Percentiles rank a stretch among this genome's conserved stretches.
Conservation (phyloP, 495 filamentous ascomycete genomes). For the Aspergillus bridgeri region DNA sequence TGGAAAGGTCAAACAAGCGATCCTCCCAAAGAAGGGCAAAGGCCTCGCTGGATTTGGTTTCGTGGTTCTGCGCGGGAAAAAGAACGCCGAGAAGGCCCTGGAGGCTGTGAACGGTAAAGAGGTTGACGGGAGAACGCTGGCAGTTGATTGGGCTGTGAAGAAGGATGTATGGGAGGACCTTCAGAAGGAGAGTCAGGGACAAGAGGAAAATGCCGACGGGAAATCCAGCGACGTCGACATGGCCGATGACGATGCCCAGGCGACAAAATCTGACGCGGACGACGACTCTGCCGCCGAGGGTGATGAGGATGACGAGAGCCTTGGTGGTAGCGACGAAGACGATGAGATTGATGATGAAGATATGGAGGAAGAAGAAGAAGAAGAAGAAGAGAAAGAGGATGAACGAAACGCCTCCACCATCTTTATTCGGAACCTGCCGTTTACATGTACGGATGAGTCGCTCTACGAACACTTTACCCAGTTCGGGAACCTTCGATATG, state of each 20-base stretch:
- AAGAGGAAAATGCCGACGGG: constrained; percentile 23
- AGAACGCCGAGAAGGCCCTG: constrained; percentile 89
- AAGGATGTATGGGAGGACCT: constrained; percentile 76
- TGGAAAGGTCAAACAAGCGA: constrained; percentile 82
- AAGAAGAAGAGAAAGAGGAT: constrained; percentile 49
- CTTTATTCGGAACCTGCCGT: constrained; percentile 94
- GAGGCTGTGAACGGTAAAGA: constrained; percentile 81
- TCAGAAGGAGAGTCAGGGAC: constrained; percentile 43
- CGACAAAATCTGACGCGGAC: constrained; percentile 25
- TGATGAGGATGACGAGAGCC: constrained; percentile 29
- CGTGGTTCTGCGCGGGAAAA: constrained; percentile 78
- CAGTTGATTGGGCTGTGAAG: constrained; percentile 95
- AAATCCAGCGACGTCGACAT: constrained; percentile 31
- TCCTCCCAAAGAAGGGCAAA: constrained; percentile 70
- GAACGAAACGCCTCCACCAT: constrained; percentile 66
- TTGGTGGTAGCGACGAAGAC: constrained; percentile 14
- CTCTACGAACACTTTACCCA: constrained; percentile 77
- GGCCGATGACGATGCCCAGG: constrained; percentile 34
- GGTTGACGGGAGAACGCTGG: constrained; percentile 79
- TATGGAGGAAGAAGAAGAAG: constrained; percentile 46
- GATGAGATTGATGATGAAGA: constrained; percentile 33
- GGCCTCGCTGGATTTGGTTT: constrained; percentile 89
- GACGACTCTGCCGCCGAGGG: constrained; percentile 19
- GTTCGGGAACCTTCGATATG: constrained; percentile 85
- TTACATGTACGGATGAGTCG: constrained; percentile 71